A percentile compares a stretch with the other conserved stretches of the same genome.
Conservation (phyloP, 2,329 filamentous ascomycete species). For the Periconia digitata region DNA sequence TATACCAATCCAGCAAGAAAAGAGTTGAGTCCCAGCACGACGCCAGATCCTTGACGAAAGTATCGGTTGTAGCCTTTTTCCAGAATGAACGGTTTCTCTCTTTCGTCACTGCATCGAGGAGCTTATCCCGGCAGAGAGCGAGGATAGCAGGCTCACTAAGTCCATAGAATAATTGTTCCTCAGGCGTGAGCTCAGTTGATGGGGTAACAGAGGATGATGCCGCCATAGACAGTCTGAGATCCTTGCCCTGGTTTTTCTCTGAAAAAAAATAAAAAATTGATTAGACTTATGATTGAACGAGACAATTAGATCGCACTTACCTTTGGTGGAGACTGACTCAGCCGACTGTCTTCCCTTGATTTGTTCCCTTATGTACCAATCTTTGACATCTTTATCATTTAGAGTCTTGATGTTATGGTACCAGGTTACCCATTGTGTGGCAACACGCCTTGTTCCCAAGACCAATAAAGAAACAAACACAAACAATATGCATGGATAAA, state of each 20-base stretch:
- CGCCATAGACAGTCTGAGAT: slow-evolving; percentile 21
- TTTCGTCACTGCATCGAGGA: slow-evolving; percentile 49
- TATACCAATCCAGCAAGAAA: slow-evolving; percentile 59
- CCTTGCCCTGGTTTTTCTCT: slow-evolving; percentile 25
- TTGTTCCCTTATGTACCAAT: slow-evolving; percentile 49
- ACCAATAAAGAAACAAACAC: slow-evolving; percentile 56
- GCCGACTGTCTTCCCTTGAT: slow-evolving; percentile 14
- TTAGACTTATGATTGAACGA: background rate
- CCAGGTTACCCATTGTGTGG: slow-evolving; percentile 63
- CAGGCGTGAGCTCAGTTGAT: slow-evolving; percentile 33
- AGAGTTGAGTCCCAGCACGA: slow-evolving; percentile 56
- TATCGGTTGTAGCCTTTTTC: slow-evolving; percentile 47
- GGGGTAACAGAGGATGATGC: slow-evolving; percentile 27
- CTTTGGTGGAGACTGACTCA: slow-evolving; percentile 1
- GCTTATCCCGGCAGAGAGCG: slow-evolving; percentile 49
- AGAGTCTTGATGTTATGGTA: slow-evolving; percentile 53
- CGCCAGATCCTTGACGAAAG: slow-evolving; percentile 53
- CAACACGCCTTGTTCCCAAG: slow-evolving; percentile 56
- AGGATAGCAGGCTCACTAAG: slow-evolving; percentile 54
- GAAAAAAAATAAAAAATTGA: too few species aligned
- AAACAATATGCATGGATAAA: slow-evolving; percentile 60
- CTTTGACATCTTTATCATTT: slow-evolving; percentile 53
- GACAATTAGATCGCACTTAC: slow-evolving; percentile 17
- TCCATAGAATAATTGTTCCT: slow-evolving; percentile 40
- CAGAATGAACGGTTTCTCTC: slow-evolving; percentile 50